Evolutionary conservation across 2,329 filamentous ascomycete species (phyloP).

Genomic region (Scolecobasidium constrictum): DNA sequence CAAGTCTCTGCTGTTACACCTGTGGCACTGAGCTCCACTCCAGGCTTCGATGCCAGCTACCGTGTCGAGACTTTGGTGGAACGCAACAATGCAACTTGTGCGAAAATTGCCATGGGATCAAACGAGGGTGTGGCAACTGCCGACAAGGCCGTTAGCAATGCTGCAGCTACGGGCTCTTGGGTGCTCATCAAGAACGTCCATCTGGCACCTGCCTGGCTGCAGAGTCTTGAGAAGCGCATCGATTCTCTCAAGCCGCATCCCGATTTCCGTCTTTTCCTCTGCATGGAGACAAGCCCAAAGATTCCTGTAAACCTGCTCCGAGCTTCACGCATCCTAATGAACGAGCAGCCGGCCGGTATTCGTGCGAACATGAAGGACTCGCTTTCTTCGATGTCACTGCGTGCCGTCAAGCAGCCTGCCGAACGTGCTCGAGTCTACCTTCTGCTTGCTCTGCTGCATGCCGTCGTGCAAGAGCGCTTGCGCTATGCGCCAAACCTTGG

Average conservation of each 20-base stretch:
- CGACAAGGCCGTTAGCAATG: constrained; percentile 89
- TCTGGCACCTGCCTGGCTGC: constrained; percentile 87
- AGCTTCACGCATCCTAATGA: constrained; percentile 89
- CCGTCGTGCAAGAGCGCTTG: constrained; percentile 87
- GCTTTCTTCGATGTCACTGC: constrained; percentile 66
- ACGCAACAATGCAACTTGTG: constrained; percentile 68
- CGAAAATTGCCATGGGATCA: constrained; percentile 98
- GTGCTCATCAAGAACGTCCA: constrained; percentile 99
- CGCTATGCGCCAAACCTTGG: constrained; percentile 88
- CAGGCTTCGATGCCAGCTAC: constrained; percentile 96
- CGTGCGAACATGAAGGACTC: constrained; percentile 98
- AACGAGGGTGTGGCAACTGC: constrained; percentile 87
- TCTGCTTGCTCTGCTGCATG: constrained; percentile 86
- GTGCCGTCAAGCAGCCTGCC: constrained; percentile 71
- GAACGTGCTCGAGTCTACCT: constrained; percentile 86
- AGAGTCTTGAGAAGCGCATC: constrained; percentile 93
- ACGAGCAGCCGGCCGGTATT: constrained; percentile 94
- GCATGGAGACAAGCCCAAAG: constrained; percentile 94
- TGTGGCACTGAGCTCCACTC: constrained; percentile 85
- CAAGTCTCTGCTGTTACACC: constrained; percentile 77
- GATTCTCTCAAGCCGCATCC: constrained; percentile 88
- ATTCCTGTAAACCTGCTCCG: constrained; percentile 93
- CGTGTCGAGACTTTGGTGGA: constrained; percentile 95
- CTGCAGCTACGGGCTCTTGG: constrained; percentile 86
- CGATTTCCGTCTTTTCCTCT: constrained; percentile 90